These are phyloP conservation scores for Olyra latifolia DNA, from an alignment of 176 grass and related monocot genomes.

Conservation along the genomic window DNA sequence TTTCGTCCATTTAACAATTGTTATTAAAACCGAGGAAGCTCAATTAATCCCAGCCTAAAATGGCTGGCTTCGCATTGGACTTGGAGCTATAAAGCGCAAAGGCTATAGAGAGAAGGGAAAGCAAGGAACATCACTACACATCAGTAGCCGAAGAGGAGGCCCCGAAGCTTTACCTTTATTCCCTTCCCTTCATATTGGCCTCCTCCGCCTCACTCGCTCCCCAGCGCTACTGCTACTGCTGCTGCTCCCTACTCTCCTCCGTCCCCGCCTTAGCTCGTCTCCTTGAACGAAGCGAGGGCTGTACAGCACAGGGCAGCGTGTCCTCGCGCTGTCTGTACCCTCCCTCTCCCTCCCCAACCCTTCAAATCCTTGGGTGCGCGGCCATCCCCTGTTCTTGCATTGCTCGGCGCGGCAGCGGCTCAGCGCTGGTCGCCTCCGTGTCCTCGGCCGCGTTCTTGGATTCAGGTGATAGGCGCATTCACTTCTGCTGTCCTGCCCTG, in stretches of 20 bases:
- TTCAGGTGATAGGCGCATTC: constrained; percentile 39
- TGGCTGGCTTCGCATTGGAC: constrained; percentile 38
- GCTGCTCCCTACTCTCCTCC: neutral
- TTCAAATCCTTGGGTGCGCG: constrained; percentile 29
- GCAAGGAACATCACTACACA: neutral
- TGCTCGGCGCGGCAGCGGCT: constrained; percentile 22
- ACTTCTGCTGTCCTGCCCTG: constrained; percentile 31
- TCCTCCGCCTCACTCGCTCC: constrained; percentile 1
- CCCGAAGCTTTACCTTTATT: constrained; percentile 63
- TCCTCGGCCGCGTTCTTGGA: constrained; percentile 26
- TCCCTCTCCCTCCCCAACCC: constrained; percentile 27
- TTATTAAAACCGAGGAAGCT: neutral
- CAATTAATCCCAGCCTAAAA: neutral
- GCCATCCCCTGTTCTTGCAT: constrained; percentile 32
- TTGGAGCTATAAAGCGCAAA: constrained; percentile 58
- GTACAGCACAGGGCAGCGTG: constrained; percentile 17
- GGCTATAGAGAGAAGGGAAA: constrained; percentile 28
- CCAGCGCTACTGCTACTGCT: neutral
- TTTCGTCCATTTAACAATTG: neutral
- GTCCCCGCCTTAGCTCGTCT: constrained; percentile 27
- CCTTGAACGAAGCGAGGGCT: constrained; percentile 23
- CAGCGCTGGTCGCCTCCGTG: constrained; percentile 36
- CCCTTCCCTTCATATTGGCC: constrained; percentile 58
- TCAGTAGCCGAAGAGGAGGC: neutral
- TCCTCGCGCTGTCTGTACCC: constrained; percentile 29